Base-by-base conservation (phyloP, 2,329 filamentous ascomycete genomes). In the Pseudophaeomoniella oleicola region DNA sequence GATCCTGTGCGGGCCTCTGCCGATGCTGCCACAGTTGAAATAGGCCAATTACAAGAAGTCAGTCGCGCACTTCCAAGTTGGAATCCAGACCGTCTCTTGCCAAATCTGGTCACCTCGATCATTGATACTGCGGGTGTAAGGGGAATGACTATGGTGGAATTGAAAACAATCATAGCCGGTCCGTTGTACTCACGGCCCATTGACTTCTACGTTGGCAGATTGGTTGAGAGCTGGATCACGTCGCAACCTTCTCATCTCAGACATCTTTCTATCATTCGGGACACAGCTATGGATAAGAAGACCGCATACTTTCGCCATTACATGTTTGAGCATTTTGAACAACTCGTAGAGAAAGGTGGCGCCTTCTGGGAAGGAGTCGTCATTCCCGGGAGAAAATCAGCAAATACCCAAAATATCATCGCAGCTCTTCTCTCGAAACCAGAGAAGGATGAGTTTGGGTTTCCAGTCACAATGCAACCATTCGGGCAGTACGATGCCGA, bases 241-340 rank as follows among this genome's bases (percentile, higher is more conserved):
- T 69, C 67, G n/a, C 74, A 78, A 44, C 72, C 73, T 16, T 52
- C 57, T 3, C 64, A 74, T 48, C 56, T 77, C 15, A 64, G 67
- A 13, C 71, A 75, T 46, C 52, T 75, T 12, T 62, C 67, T 9
- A 56, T 78, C 18, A 60, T 77, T 19, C 58, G 71, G 41, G 71
- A 75, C 37, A 67, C 63, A 4, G 57, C 60, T 2, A 57, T 69
- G 11, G 58, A 58, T 11, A 55, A 59, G 10, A 67, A 66, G 13
- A 51, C 57, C 18, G 56, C 60, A 10, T 64, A 69, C 40, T 77
- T 71, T 50, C 50, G 69, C 5, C 72, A 75, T 43, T 71, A 71
- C 36, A 67, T 70, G 1, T 58, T 62, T 30, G 50, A 49, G 1
- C 66, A 70, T 37, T 76, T 74, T 37, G 53, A 64, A 13, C 60